These are phyloP conservation scores for Onygena corvina DNA, from an alignment of 2,329 filamentous ascomycete genomes.

Conservation along the genomic window DNA sequence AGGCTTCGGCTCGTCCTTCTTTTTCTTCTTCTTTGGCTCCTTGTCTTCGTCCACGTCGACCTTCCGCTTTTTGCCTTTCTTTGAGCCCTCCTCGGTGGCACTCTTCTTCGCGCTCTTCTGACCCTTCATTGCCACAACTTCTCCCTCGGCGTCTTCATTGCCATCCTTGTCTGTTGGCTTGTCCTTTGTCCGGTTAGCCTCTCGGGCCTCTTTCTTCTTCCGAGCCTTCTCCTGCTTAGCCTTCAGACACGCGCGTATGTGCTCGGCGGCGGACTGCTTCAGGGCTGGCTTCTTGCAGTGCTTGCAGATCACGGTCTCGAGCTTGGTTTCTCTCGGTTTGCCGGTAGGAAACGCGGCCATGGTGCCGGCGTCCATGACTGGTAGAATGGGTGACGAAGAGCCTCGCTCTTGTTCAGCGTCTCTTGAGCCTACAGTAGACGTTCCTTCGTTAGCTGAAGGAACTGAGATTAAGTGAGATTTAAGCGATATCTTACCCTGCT, in stretches of 20 bases:
- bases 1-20: conserved; percentile 80
- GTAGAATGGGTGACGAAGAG: conserved; percentile 33
- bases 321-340: conserved; percentile 64
- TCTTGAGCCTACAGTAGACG: conserved; percentile 12
- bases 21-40: conserved; percentile 79
- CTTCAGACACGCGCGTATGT: conserved; percentile 72
- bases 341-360: conserved; percentile 71
- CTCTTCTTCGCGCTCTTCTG: conserved; percentile 59
- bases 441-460: background rate
- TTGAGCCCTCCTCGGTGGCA: conserved; percentile 43
- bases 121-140: conserved; percentile 35
- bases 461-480: background rate
- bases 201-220: conserved; percentile 61
- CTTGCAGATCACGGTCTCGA: conserved; percentile 76
- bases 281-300: conserved; percentile 86
- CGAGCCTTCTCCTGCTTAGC: conserved; percentile 74
- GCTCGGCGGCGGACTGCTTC: conserved; percentile 59
- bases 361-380: conserved; percentile 58
- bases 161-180: conserved; percentile 36
- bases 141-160: conserved; percentile 31
- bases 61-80: conserved; percentile 67
- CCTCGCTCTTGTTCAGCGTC: conserved; percentile 24
- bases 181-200: conserved; percentile 52
- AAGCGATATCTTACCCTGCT: background rate
- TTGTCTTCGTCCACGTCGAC: conserved; percentile 62